Percentiles rank a stretch among this genome's conserved stretches.
Conservation (phyloP, 768 basidiomycete species). For the Suillus ampliporus region DNA sequence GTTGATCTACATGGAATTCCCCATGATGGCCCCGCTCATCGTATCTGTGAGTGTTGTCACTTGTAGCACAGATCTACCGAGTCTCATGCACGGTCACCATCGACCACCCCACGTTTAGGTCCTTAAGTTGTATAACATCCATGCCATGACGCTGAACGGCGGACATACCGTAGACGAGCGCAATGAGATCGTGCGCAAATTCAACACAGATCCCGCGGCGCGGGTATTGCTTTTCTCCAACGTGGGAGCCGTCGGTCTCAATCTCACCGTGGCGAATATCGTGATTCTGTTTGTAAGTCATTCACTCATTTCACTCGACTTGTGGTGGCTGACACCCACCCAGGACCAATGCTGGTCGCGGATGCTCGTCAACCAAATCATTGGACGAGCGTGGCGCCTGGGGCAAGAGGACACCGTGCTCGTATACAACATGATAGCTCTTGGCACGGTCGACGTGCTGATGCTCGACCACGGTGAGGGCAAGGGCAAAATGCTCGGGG, state of each 20-base stretch:
- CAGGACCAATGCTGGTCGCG: conserved; percentile 19
- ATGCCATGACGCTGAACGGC: neutral
- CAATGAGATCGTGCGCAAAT: neutral
- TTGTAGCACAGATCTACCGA: no score
- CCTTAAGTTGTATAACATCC: neutral
- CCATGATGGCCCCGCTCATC: conserved; percentile 6
- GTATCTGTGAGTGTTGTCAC: neutral
- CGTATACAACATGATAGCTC: conserved; percentile 17
- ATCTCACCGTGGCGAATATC: conserved; percentile 23
- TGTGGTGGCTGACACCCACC: neutral
- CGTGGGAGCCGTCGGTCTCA: conserved; percentile 29
- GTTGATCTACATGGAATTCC: conserved; percentile 1
- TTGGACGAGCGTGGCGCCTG: conserved; percentile 20
- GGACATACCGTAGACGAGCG: neutral
- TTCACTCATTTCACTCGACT: neutral
- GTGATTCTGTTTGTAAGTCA: conserved; percentile 33
- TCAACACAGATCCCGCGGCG: neutral
- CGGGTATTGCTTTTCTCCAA: conserved; percentile 29
- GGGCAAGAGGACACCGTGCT: conserved; percentile 16
- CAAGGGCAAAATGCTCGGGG: conserved; percentile 18
- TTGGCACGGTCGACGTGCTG: conserved; percentile 18
- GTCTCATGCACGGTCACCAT: no score
- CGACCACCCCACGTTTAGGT: no score
- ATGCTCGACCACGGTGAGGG: conserved; percentile 18
- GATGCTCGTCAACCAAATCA: conserved; percentile 19